Percentiles rank a stretch among this genome's conserved stretches.
These are phyloP conservation scores for Aplosporella prunicola DNA, from an alignment of 2,329 filamentous ascomycete genomes.

Conservation along the genomic window DNA sequence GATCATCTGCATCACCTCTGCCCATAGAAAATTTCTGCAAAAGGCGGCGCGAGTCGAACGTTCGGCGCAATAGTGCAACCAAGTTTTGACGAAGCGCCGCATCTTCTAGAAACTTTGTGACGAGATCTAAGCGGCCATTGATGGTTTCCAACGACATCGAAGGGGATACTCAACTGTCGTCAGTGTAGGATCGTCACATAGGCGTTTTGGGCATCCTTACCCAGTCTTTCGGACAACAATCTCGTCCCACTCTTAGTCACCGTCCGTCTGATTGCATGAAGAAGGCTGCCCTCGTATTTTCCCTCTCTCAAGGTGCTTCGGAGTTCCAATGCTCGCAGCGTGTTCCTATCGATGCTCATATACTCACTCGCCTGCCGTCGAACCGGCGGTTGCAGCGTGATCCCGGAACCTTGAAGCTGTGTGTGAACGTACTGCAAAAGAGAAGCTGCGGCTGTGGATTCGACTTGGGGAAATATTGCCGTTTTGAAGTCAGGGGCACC, in stretches of 20 bases:
- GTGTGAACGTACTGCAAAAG: conserved; percentile 78
- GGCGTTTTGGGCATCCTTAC: conserved; percentile 31
- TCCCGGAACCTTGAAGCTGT: conserved; percentile 64
- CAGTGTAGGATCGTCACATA: conserved; percentile 8
- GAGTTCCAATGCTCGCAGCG: conserved; percentile 80
- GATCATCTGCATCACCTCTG: conserved; percentile 82
- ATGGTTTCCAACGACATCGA: conserved; percentile 80
- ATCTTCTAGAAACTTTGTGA: conserved; percentile 61
- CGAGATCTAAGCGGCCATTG: conserved; percentile 68
- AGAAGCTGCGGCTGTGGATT: conserved; percentile 67
- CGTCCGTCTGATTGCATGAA: conserved; percentile 83
- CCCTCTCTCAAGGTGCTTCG: conserved; percentile 77
- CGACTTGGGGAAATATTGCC: conserved; percentile 53
- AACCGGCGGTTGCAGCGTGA: conserved; percentile 75
- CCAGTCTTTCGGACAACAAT: conserved; percentile 74
- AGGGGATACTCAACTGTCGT: conserved; percentile 51
- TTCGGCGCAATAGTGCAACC: conserved; percentile 58
- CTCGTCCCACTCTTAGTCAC: conserved; percentile 86
- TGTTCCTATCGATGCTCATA: conserved; percentile 90
- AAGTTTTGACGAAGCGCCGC: conserved; percentile 61
- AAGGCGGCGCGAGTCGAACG: conserved; percentile 77
- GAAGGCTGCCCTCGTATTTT: conserved; percentile 67
- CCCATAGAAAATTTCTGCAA: conserved; percentile 92
- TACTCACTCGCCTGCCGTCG: conserved; percentile 65
- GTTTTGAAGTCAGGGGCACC: conserved; percentile 43